A percentile compares a stretch with the other conserved stretches of the same genome.
Evolutionary conservation across 768 basidiomycete genomes (phyloP).

Genomic region (Dictyophora rubrovolvata): DNA sequence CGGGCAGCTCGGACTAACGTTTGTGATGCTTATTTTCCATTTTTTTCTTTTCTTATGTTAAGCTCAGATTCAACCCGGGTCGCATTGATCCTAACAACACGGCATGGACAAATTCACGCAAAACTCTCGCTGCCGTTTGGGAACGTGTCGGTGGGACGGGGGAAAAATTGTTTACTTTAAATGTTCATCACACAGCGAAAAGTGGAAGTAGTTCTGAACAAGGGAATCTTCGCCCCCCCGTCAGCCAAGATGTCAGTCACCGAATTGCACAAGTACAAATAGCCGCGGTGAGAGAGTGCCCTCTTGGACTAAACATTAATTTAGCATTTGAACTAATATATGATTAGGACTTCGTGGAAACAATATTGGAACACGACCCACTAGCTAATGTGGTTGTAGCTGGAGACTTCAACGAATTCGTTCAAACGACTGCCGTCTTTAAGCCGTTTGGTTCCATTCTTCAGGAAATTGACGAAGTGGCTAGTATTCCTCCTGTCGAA

Average conservation of each 20-base stretch:
- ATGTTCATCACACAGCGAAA: constrained; percentile 51
- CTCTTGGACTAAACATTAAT: constrained; percentile 7
- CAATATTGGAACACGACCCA: constrained; percentile 31
- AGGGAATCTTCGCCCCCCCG: constrained; percentile 48
- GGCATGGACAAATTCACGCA: constrained; percentile 47
- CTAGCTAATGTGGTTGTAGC: constrained; percentile 42
- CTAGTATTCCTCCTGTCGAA: constrained; percentile 36
- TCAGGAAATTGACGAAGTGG: constrained; percentile 41
- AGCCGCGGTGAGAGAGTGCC: constrained; percentile 32
- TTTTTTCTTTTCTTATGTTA: neutral
- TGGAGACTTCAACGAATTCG: constrained; percentile 56
- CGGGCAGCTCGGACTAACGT: constrained; percentile 34
- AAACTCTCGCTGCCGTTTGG: constrained; percentile 53
- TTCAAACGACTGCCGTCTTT: constrained; percentile 43
- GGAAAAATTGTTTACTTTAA: constrained; percentile 43
- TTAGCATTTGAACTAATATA: neutral
- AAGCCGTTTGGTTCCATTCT: constrained; percentile 31
- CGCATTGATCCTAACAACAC: constrained; percentile 47
- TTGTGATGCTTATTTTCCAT: constrained; percentile 8
- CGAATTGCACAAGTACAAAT: constrained; percentile 41
- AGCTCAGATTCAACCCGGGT: constrained; percentile 47
- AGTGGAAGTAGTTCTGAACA: constrained; percentile 43
- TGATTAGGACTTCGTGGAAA: constrained; percentile 34
- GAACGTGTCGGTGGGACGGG: constrained; percentile 27
- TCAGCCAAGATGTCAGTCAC: constrained; percentile 39